Base-by-base conservation (phyloP, 108 stramenopile genomes). In the Asterionellopsis glacialis region DNA sequence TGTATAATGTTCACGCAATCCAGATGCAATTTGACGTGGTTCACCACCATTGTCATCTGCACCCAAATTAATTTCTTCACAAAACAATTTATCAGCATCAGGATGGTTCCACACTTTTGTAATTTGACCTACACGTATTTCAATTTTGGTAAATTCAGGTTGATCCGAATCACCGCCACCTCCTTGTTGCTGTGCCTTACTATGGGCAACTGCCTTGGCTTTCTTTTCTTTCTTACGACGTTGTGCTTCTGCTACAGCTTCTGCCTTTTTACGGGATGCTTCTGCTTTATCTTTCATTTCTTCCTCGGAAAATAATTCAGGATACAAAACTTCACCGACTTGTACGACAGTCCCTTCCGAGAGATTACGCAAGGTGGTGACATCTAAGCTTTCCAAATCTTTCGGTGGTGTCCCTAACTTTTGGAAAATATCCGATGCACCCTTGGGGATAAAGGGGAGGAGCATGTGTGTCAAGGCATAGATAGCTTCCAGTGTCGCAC, bases 91-190 rank as follows among this genome's bases (percentile, higher is more conserved):
- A 63, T 94, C 95, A 9, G 91, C 94, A 16, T 78, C 74, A 39
- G 84, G 85, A 63, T 99, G 99, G 54, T 90, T 65, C 97, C 97
- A 98, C 41, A 96, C 92, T 74, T 88, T 84, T 23, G 65, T 69
- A 61, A 93, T 90, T 63, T 88, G 71, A 10, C 92, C 92, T 12
- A 93, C 93, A 14, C 88, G 77, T 57, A 93, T 93, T 22, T 96
- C 95, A 51, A 93, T 73, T 62, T 95, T 94, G 18, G 94, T 92
- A 43, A 95, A 92, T 54, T 90, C 92, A 10, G 89, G 73, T 61
- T 91, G 91, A 55, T 81, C 51, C 24, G 65, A 19, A 25, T 72
- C 73, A 10, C 22, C 64, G 21, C 55, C 69, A 9, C 45, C 59
- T 25, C 60, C 74, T 14, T 65, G 54, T 47, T 68, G 56, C 26